Base-by-base conservation (phyloP, 1,284 basidiomycete species). In the Pterula multifida region DNA sequence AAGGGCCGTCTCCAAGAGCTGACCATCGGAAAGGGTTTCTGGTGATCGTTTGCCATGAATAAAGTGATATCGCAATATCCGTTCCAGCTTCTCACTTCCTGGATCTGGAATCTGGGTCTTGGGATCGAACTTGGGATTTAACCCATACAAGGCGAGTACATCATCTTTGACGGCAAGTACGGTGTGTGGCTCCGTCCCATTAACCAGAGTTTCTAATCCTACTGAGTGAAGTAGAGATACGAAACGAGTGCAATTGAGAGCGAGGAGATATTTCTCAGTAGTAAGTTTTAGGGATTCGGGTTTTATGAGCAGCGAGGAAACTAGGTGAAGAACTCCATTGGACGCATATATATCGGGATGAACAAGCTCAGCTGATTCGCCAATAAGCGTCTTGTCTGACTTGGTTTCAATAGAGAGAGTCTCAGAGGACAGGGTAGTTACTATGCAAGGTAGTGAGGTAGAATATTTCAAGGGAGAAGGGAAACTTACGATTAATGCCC, bases 261-360 rank as follows among this genome's bases (percentile, higher is more conserved):
- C 79, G 21, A 95, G 72, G 3, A 96, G 79, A 54, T 82, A 92
- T 66, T 98, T 98, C 68, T 98, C 95, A 3, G 93, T 85, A 1
- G 90, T 95, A 44, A 95, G 69, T 55, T 79, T 73, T 45, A 98
- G 78, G 26, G 85, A 73, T 4, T 78, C 81, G 0, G 78, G 73
- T 1, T 92, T 89, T 12, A 96, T 64, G 12, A 98, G 78, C 21
- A 98, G 75, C 12, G 79, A 76, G 6, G 88, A 87, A 36, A 98
- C 76, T 44, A 93, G 77, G 65, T 98, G 96, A 19, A 98, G 64
- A 39, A 98, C 96, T 47, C 93, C 93, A 57, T 97, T 97, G n/a
- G 88, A 84, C 2, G 90, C 90, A 57, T 93, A 90, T 44, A 94
- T 80, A 61, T 97, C 92, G 3, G 80, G 76, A 15, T 81, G 70